Evolutionary conservation across 2,329 filamentous ascomycete genomes (phyloP), one percentile per base, ranked within the genome.

Genomic region (Fusarium scirpi): DNA sequence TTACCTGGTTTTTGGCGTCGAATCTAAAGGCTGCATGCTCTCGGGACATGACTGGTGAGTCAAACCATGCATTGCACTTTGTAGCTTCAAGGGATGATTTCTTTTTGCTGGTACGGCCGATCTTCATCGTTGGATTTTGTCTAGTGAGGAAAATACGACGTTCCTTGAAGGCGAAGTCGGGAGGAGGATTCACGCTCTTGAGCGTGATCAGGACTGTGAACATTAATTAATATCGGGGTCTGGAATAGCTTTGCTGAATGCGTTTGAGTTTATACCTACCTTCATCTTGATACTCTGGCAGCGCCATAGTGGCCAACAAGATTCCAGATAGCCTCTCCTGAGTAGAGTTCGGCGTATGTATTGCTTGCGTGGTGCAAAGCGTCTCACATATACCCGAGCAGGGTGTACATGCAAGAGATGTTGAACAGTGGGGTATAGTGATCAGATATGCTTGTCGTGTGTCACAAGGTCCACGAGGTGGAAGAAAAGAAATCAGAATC

Each of bases 1-100:
- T 62, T 78, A 87, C 87, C 77, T 84, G 81, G 9, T 77, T 73
- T 4, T 82, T 76, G 12, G 82, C 72, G 51, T 86, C 80, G 7
- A 85, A 81, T 18, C 75, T 70, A 7, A 91, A 74, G 45, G 86
- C 79, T 18, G 91, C 92, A 79, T 94, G 91, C 13, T 87, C 77
- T 46, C 91, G 85, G 25, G 91, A 93, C 83, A 94, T 91, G 38
- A 93, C 91, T 0, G 91, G 88, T 60, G 88, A 91, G 69, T 92
- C 87, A 62, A 93, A 91, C 84, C 85, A 92, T 18, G 84, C 88
- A 77, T 93, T 94, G 70, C 86, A 78, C 8, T 72, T 67, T 40
- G 65, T 79, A 76, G 71, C 83, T 76, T 70, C 70, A 11, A 80
- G 74, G 5, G 48, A 56, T 52, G 69, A 22, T 70, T 80, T 77